A percentile compares a stretch with the other conserved stretches of the same genome.
Evolutionary conservation across 2,329 filamentous ascomycete genomes (phyloP).

Genomic region (Zasmidium angulare): DNA sequence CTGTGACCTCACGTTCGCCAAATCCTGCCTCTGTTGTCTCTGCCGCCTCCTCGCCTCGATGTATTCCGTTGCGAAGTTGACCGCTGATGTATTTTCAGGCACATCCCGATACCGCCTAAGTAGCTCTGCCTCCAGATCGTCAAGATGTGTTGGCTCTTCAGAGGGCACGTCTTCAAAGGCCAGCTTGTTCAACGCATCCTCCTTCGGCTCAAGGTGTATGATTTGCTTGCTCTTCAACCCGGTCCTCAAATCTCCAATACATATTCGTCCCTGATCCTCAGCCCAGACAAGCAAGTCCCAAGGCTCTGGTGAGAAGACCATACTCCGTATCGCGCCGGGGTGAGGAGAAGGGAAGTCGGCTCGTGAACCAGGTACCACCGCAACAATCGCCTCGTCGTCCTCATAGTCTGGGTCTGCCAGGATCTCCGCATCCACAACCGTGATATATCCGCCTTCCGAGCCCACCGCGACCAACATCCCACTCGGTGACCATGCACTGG

Average conservation of each 20-base stretch:
- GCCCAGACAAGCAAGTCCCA: slow-evolving; percentile 93
- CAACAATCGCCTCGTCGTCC: slow-evolving; percentile 65
- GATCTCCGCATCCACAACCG: slow-evolving; percentile 64
- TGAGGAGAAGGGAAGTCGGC: slow-evolving; percentile 54
- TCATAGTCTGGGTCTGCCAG: slow-evolving; percentile 38
- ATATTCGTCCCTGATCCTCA: slow-evolving; percentile 77
- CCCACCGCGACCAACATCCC: slow-evolving; percentile 72
- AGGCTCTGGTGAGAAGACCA: slow-evolving; percentile 87
- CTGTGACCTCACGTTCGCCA: slow-evolving; percentile 22
- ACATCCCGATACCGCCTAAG: slow-evolving; percentile 44
- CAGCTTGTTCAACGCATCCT: slow-evolving; percentile 57
- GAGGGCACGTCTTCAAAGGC: slow-evolving; percentile 18
- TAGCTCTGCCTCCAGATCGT: slow-evolving; percentile 47
- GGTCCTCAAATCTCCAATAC: slow-evolving; percentile 69
- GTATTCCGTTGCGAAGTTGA: slow-evolving; percentile 44
- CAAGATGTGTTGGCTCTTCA: slow-evolving; percentile 36
- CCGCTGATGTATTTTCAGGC: slow-evolving; percentile 39
- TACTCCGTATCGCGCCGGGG: slow-evolving; percentile 79
- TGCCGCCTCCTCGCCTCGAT: slow-evolving; percentile 42
- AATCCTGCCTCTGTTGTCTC: slow-evolving; percentile 35
- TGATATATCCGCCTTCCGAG: slow-evolving; percentile 78
- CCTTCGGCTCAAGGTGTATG: slow-evolving; percentile 61
- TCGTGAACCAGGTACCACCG: slow-evolving; percentile 75
- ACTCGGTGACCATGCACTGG: slow-evolving; percentile 72
- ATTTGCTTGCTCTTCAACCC: slow-evolving; percentile 69